Evolutionary conservation across 768 basidiomycete genomes (phyloP).

Genomic region (Butyriboletus loyo): DNA sequence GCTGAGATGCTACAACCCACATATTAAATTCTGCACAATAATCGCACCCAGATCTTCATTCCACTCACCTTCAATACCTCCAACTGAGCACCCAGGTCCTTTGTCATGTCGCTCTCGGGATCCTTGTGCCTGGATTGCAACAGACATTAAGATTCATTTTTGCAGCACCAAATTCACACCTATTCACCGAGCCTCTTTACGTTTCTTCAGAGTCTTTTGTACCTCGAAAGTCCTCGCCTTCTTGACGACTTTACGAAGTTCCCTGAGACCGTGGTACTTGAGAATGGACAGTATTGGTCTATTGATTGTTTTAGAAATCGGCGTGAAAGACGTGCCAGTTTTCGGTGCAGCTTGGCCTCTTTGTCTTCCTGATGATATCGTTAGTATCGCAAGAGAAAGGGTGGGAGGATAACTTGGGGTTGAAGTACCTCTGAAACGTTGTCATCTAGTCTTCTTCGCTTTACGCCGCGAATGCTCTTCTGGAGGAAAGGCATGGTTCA

Average conservation of each 20-base stretch:
- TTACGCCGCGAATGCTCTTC: conserved; percentile 28
- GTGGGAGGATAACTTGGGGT: neutral
- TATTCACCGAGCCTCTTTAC: conserved; percentile 64
- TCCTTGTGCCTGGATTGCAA: conserved; percentile 33
- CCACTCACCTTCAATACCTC: conserved; percentile 58
- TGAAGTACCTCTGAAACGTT: conserved; percentile 32
- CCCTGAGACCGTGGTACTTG: conserved; percentile 74
- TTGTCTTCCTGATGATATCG: conserved; percentile 36
- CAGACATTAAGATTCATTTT: neutral
- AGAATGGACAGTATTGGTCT: conserved; percentile 12
- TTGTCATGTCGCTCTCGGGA: conserved; percentile 37
- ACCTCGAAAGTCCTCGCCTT: conserved; percentile 79
- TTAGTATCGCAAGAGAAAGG: neutral
- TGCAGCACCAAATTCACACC: neutral
- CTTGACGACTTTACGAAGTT: conserved; percentile 73
- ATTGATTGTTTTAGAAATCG: conserved; percentile 5
- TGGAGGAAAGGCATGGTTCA: conserved; percentile 5
- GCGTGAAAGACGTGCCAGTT: conserved; percentile 47
- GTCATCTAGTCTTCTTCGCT: conserved; percentile 43
- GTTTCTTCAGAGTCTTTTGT: conserved; percentile 77
- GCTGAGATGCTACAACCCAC: conserved; percentile 46
- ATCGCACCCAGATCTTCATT: neutral
- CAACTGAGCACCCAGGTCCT: conserved; percentile 58
- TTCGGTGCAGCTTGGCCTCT: conserved; percentile 44
- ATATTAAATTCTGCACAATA: neutral